A percentile compares a stretch with the other conserved stretches of the same genome.
These are phyloP conservation scores for Hymenoscyphus occultus DNA, from an alignment of 2,329 filamentous ascomycete species.

Conservation along the genomic window DNA sequence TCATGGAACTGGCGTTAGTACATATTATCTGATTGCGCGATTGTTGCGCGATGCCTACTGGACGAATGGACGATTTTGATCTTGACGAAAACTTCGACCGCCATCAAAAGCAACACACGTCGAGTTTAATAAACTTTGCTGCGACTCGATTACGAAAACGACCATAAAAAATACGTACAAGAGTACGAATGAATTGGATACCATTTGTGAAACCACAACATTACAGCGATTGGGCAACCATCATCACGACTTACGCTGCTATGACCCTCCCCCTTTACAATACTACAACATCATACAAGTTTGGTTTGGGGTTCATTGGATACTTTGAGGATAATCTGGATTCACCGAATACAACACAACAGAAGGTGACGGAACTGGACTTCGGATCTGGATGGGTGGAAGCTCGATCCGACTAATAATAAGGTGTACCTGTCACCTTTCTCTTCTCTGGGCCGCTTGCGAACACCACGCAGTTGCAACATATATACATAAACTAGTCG, in stretches of 20 bases:
- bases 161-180: slow-evolving; percentile 26
- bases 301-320: slow-evolving; percentile 14
- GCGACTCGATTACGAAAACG: slow-evolving; percentile 24
- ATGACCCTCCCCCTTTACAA: slow-evolving; percentile 28
- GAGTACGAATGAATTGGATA: slow-evolving; percentile 30
- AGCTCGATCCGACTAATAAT: slow-evolving; percentile 17
- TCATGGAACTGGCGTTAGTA: slow-evolving; percentile 23
- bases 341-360: slow-evolving; percentile 13
- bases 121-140: slow-evolving; percentile 19
- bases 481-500: slow-evolving; percentile 14
- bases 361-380: slow-evolving; percentile 15
- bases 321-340: slow-evolving; percentile 15
- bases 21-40: slow-evolving; percentile 24
- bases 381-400: slow-evolving; percentile 12
- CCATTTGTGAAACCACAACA: slow-evolving; percentile 23
- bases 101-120: slow-evolving; percentile 12
- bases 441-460: slow-evolving; percentile 3
- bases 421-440: slow-evolving; percentile 15
- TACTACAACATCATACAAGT: slow-evolving; percentile 14
- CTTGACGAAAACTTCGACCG: slow-evolving; percentile 17
- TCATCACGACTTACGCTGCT: slow-evolving; percentile 34
- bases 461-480: background rate
- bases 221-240: slow-evolving; percentile 38
- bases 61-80: slow-evolving; percentile 23
- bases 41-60: slow-evolving; percentile 14